A percentile compares a stretch with the other conserved stretches of the same genome.
phyloP scores from a whole-genome alignment of 2,329 filamentous ascomycete genomes.

The Cordyceps javanica region DNA sequence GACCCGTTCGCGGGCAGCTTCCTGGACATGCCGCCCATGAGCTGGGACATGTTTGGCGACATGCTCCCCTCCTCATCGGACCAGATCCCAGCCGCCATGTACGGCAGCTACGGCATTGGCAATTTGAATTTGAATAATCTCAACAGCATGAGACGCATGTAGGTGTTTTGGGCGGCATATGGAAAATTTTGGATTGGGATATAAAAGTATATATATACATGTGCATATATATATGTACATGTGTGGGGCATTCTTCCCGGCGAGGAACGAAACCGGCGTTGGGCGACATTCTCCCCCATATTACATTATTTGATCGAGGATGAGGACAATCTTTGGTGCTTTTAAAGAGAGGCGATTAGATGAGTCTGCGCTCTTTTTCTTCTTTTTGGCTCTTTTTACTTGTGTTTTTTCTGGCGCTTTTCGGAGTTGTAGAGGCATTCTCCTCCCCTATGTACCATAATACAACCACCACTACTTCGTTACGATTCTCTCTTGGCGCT shows the following conservation, averaged over 20 bases:
- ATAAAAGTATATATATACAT: neutral
- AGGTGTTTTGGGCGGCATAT: neutral
- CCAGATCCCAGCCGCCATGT: constrained; percentile 26
- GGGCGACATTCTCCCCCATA: neutral
- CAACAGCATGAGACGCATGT: constrained; percentile 5
- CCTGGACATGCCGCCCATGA: constrained; percentile 9
- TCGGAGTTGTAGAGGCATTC: neutral
- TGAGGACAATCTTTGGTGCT: neutral
- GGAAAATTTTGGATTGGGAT: neutral
- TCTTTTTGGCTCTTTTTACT: neutral
- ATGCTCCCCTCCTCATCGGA: constrained; percentile 19
- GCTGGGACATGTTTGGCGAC: constrained; percentile 12
- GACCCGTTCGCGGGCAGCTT: constrained; percentile 6
- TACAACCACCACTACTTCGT: constrained; percentile 6
- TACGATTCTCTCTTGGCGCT: neutral
- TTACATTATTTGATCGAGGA: neutral
- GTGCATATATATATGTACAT: neutral
- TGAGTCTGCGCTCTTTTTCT: neutral
- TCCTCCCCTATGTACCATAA: constrained; percentile 8
- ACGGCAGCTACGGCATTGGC: constrained; percentile 25
- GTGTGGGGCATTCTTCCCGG: neutral
- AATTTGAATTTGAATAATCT: constrained; percentile 19
- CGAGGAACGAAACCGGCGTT: neutral
- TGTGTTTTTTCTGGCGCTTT: neutral
- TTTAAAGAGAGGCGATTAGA: neutral